Evolutionary conservation across 164 flowering plant genomes (phyloP).

Genomic region (Paratinospora sagittata): DNA sequence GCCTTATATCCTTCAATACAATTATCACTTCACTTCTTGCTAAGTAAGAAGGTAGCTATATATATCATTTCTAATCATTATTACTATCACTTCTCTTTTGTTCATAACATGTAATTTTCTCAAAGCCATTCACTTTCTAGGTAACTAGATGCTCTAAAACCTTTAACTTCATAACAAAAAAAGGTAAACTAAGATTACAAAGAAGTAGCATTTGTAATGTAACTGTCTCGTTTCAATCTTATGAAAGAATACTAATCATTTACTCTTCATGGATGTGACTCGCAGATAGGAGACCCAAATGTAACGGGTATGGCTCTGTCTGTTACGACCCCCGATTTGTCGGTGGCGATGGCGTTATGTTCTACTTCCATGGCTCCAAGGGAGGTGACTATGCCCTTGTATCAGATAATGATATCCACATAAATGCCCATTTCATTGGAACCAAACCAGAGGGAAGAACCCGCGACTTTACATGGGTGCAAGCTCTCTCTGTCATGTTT

Average conservation of each 20-base stretch:
- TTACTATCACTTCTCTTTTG: no score
- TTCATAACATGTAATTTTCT: not conserved
- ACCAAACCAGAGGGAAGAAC: constrained; percentile 49
- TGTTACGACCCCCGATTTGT: constrained; percentile 67
- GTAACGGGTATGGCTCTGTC: constrained; percentile 55
- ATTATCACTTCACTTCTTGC: not conserved
- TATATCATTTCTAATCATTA: no score
- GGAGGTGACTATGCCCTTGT: constrained; percentile 60
- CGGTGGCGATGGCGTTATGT: constrained; percentile 74
- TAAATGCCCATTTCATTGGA: constrained; percentile 61
- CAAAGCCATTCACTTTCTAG: not conserved
- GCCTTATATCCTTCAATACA: constrained; percentile 4
- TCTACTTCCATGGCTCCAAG: constrained; percentile 67
- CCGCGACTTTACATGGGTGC: constrained; percentile 74
- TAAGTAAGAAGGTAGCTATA: no score
- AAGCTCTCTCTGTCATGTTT: constrained; percentile 58
- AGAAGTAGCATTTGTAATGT: not conserved
- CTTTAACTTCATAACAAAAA: not conserved
- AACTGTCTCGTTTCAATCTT: not conserved
- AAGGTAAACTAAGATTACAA: no score
- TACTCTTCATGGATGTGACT: not conserved
- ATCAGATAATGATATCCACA: constrained; percentile 49
- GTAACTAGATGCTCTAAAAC: not conserved
- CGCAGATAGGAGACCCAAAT: constrained; percentile 45
- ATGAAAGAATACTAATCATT: not conserved